Base-by-base conservation (phyloP, 106 monocot species). In the Dendrobium chrysotoxum region DNA sequence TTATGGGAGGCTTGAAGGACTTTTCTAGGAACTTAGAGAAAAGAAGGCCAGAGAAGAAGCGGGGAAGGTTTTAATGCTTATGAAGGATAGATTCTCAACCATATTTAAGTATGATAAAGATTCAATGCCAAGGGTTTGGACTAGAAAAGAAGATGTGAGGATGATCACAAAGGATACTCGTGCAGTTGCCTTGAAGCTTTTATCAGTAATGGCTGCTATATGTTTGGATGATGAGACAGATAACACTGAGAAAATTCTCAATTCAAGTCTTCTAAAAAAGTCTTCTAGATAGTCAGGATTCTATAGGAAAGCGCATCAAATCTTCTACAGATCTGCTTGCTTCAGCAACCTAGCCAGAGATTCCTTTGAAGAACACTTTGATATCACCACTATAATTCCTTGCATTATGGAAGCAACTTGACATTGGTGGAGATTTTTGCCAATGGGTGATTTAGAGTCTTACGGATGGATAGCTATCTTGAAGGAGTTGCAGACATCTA, bases 41-140 rank as follows among this genome's bases (percentile, higher is more conserved):
- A 87, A 65, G 20, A 95, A 89, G 76, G 90, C 90, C 10, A 89
- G 72, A 83, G 90, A 92, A 80, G 95, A 92, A 78, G 84, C 89
- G 18, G 86, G 86, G 31, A 92, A 87, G 41, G 86, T 83, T 75
- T 80, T 95, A 83, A 89, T 90, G 2, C 89, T 70, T 64, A 95
- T 95, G 95, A 95, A 92, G 83, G 92, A 95, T 77, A 95, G 95
- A 86, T 95, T 95, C 79, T 80, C 86, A 65, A 79, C 83, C 41
- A 83, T 91, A 12, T 95, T 95, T 67, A 92, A 87, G 40, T 87
- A 86, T 86, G 95, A 92, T 73, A 86, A 79, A 83, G 87, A 95
- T 79, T 92, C 81, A 13, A 90, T 95, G 89, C 95, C 95, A n/a
- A 89, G 95, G 82, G 83, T 89, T 28, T 95, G 92, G 92, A 95